A percentile compares a stretch with the other conserved stretches of the same genome.
These are phyloP conservation scores for Chlorencoelia australis DNA, from an alignment of 2,329 filamentous ascomycete species.

Conservation along the genomic window DNA sequence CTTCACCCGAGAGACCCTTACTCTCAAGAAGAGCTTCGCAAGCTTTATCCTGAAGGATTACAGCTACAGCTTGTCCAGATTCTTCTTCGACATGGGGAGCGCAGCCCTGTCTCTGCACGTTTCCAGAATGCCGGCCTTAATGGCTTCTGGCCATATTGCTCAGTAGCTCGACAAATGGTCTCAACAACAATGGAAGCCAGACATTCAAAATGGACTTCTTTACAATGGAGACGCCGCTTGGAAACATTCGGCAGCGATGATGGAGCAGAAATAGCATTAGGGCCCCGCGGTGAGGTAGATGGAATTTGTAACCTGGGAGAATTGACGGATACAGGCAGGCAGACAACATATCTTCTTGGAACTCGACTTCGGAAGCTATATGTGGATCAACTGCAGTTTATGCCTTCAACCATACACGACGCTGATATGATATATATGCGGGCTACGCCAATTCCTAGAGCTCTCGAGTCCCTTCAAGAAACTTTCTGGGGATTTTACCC, in stretches of 20 bases:
- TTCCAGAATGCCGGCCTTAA: conserved; percentile 69
- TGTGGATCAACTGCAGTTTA: conserved; percentile 62
- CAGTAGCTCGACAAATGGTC: conserved; percentile 60
- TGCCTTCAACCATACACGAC: conserved; percentile 47
- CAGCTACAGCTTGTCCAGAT: conserved; percentile 86
- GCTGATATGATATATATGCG: conserved; percentile 60
- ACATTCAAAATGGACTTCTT: conserved; percentile 27
- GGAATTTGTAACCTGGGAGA: conserved; percentile 70
- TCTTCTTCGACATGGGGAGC: conserved; percentile 68
- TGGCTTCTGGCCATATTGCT: conserved; percentile 83
- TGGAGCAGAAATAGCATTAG: conserved; percentile 58
- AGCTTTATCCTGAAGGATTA: conserved; percentile 70
- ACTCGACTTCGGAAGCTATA: conserved; percentile 60
- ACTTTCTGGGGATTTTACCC: conserved; percentile 69
- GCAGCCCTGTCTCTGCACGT: conserved; percentile 77
- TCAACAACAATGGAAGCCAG: conserved; percentile 46
- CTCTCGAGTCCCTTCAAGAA: conserved; percentile 69
- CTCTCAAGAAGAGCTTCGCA: conserved; percentile 65
- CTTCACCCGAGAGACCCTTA: conserved; percentile 68
- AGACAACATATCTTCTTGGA: conserved; percentile 62
- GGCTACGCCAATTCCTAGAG: conserved; percentile 63
- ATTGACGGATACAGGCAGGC: conserved; percentile 64
- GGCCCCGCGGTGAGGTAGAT: conserved; percentile 62
- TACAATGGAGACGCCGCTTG: conserved; percentile 59
- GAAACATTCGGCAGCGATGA: conserved; percentile 71